phyloP scores from a whole-genome alignment of 371 early-diverging fungal species.

The Globomyces sp. region DNA sequence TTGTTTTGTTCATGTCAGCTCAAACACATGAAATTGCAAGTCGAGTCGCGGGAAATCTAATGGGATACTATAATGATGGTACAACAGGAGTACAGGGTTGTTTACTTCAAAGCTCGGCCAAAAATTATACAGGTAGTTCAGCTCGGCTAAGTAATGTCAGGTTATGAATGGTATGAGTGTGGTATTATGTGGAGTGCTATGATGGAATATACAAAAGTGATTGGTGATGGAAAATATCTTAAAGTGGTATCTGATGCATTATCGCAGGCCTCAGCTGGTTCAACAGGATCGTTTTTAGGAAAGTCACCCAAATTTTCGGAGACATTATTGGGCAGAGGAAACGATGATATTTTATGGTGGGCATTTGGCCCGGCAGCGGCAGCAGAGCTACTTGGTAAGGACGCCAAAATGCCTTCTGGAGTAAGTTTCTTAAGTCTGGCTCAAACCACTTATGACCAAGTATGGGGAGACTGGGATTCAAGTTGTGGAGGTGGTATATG shows the following conservation, averaged over 20 bases:
- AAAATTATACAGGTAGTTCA: background rate
- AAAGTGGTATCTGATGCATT: slow-evolving; percentile 15
- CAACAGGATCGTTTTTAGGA: slow-evolving; percentile 16
- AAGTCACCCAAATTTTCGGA: slow-evolving; percentile 10
- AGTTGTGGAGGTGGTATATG: slow-evolving; percentile 12
- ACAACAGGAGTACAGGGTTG: no score
- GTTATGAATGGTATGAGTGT: slow-evolving; percentile 18
- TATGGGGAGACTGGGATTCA: slow-evolving; percentile 36
- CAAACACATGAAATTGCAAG: no score
- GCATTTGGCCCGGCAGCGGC: slow-evolving; percentile 18
- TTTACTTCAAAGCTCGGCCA: background rate
- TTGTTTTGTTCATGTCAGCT: no score
- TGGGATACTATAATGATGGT: no score
- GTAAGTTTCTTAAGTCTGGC: slow-evolving; percentile 24
- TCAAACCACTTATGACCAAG: slow-evolving; percentile 28
- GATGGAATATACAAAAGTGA: slow-evolving; percentile 16
- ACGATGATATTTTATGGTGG: slow-evolving; percentile 44
- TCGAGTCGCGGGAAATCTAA: no score
- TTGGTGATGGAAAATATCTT: slow-evolving; percentile 19
- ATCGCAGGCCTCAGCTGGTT: slow-evolving; percentile 9
- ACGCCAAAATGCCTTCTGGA: slow-evolving; percentile 21
- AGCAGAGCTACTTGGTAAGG: background rate
- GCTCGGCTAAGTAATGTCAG: background rate
- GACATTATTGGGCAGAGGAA: slow-evolving; percentile 34
- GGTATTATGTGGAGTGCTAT: slow-evolving; percentile 29